Evolutionary conservation across 2,329 filamentous ascomycete genomes (phyloP), one percentile per base, ranked within the genome.

Genomic region (Aspergillus hortae): DNA sequence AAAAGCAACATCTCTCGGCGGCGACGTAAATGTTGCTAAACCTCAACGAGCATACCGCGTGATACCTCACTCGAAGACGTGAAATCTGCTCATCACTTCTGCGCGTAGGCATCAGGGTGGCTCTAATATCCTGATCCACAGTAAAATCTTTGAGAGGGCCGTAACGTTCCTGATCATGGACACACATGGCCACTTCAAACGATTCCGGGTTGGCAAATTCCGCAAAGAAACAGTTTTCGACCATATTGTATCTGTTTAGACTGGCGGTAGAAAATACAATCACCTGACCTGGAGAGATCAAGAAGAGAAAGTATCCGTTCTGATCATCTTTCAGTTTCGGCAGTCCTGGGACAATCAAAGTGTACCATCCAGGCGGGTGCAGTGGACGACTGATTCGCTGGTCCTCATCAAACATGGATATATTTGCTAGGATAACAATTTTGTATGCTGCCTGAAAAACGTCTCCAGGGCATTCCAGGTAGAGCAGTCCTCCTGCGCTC

Each of bases 91-190:
- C 27, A 4, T 30, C 27, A 30, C 10, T 30, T 9, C 27, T 30
- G 7, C 27, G 27, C 3, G 27, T 30, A 30, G 27, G 27, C 14
- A 15, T 41, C 9, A 54, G 27, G 15, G 27, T 49, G n/a, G 55
- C 47, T 33, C 48, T 41, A n/a, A 63, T 54, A 35, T 62, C 59
- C 36, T 65, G 59, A 12, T 64, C 55, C 38, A 70, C 56, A 10
- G 60, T 63, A 17, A 67, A 68, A 36, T 66, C 61, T 35, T 59
- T 64, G 33, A 70, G 30, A 7, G 62, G 58, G 1, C 67, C 67
- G 51, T 66, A 69, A 52, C 56, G 66, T 9, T 51, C 53, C 27
- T 48, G 51, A 19, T 61, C 54, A 35, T 63, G 68, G 21, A 57
- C 49, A 4, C 66, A 67, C 19, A 70, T 50, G 1, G 66, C 57